A percentile compares a stretch with the other conserved stretches of the same genome.
These are phyloP conservation scores for Cladosporium sp. DNA, from an alignment of 2,329 filamentous ascomycete genomes.

Conservation along the genomic window DNA sequence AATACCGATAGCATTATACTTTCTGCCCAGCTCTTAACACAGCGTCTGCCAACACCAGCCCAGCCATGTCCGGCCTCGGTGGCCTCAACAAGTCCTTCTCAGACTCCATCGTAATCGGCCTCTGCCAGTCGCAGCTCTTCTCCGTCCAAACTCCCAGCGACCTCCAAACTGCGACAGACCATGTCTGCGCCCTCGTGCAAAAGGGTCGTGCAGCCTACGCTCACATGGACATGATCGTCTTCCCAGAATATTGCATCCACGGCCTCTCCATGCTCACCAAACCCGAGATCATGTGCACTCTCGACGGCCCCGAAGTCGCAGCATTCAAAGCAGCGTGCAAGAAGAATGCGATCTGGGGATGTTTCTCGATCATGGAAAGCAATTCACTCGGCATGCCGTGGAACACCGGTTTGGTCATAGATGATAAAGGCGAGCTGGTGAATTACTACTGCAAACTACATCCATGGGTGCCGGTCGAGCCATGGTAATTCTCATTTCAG, in stretches of 20 bases:
- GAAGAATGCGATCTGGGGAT: constrained; percentile 32
- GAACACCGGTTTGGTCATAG: constrained; percentile 31
- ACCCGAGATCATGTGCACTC: constrained; percentile 32
- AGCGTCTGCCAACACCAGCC: neutral
- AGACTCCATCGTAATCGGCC: constrained; percentile 26
- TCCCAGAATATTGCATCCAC: constrained; percentile 35
- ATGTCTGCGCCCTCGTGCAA: constrained; percentile 25
- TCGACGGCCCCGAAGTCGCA: constrained; percentile 34
- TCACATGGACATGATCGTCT: constrained; percentile 32
- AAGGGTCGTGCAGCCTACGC: constrained; percentile 28
- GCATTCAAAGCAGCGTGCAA: constrained; percentile 32
- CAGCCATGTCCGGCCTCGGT: constrained; percentile 26
- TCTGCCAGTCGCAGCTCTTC: constrained; percentile 29
- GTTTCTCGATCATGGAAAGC: constrained; percentile 36
- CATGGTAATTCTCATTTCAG: constrained; percentile 21
- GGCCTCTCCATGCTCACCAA: constrained; percentile 33
- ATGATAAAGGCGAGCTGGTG: constrained; percentile 26
- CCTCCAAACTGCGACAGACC: constrained; percentile 23
- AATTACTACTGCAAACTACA: constrained; percentile 34
- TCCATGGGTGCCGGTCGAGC: constrained; percentile 31
- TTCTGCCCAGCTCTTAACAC: neutral
- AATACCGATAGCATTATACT: neutral
- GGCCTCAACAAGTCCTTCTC: constrained; percentile 26
- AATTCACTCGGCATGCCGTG: constrained; percentile 29
- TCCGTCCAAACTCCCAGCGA: constrained; percentile 23